Evolutionary conservation across 2,329 filamentous ascomycete species (phyloP).

Genomic region (Colletotrichum sojae): DNA sequence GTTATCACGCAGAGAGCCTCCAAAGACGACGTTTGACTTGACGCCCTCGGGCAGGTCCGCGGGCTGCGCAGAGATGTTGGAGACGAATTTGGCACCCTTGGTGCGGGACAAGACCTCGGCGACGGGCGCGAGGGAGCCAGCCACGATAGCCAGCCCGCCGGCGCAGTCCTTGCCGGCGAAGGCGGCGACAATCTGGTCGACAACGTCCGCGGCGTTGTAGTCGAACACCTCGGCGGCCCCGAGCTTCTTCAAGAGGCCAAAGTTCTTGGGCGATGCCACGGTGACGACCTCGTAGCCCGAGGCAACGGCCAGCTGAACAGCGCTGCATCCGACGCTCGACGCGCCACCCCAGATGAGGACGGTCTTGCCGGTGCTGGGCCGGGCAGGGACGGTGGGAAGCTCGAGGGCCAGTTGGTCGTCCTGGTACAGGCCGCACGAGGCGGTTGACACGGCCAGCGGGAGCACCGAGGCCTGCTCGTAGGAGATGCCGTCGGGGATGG

Average conservation of each 20-base stretch:
- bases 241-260: conserved; percentile 57
- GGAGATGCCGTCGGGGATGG: conserved; percentile 43
- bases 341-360: conserved; percentile 64
- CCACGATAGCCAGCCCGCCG: conserved; percentile 39
- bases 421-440: conserved; percentile 45
- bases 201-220: conserved; percentile 53
- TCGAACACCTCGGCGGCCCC: conserved; percentile 62
- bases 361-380: conserved; percentile 40
- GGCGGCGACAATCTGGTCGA: conserved; percentile 50
- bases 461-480: conserved; percentile 43
- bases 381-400: conserved; percentile 40
- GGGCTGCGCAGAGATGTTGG: conserved; percentile 19
- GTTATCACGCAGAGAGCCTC: conserved; percentile 39
- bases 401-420: conserved; percentile 43
- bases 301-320: conserved; percentile 60
- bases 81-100: conserved; percentile 31
- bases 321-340: conserved; percentile 60
- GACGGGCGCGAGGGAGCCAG: conserved; percentile 14
- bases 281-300: conserved; percentile 62
- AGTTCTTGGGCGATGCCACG: conserved; percentile 59
- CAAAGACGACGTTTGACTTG: conserved; percentile 49
- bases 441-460: conserved; percentile 48
- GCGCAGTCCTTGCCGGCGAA: conserved; percentile 44
- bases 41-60: not conserved
- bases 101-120: conserved; percentile 9